These are phyloP conservation scores for Lantana camara DNA, from an alignment of 257 asterid genomes.

Conservation along the genomic window DNA sequence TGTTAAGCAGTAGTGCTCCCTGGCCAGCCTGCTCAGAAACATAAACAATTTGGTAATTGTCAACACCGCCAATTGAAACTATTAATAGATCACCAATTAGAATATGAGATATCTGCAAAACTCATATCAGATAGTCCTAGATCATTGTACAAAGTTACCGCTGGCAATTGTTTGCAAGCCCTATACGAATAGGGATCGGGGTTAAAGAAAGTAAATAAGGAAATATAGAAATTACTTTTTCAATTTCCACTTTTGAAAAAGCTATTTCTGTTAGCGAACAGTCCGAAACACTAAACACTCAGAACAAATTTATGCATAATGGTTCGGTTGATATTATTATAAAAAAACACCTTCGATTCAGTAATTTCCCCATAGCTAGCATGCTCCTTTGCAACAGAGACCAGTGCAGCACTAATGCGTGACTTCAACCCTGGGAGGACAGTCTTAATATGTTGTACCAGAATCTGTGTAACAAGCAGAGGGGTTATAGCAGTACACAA, in stretches of 20 bases:
- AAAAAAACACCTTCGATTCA: constrained; percentile 73
- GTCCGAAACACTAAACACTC: constrained; percentile 3
- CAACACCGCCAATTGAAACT: neutral
- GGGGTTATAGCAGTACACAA: constrained; percentile 17
- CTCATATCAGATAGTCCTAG: constrained; percentile 5
- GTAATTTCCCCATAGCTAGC: constrained; percentile 94
- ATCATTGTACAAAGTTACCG: constrained; percentile 16
- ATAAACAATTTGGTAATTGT: constrained; percentile 14
- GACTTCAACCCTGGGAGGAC: constrained; percentile 92
- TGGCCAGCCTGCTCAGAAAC: constrained; percentile 74
- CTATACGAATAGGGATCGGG: neutral
- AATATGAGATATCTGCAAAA: neutral
- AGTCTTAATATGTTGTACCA: constrained; percentile 84
- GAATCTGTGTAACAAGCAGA: constrained; percentile 48
- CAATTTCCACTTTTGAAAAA: constrained; percentile 19
- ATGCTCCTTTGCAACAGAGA: constrained; percentile 90
- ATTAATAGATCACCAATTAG: neutral
- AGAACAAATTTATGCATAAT: constrained; percentile 6
- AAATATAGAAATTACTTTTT: constrained; percentile 14
- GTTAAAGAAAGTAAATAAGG: constrained; percentile 10
- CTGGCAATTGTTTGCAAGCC: constrained; percentile 6
- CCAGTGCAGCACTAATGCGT: constrained; percentile 71
- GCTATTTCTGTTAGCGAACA: neutral
- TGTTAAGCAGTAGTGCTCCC: constrained; percentile 82
- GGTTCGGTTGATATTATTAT: constrained; percentile 17